Evolutionary conservation across 2,329 filamentous ascomycete genomes (phyloP), one percentile per base, ranked within the genome.

Genomic region (Fusarium tupiense): DNA sequence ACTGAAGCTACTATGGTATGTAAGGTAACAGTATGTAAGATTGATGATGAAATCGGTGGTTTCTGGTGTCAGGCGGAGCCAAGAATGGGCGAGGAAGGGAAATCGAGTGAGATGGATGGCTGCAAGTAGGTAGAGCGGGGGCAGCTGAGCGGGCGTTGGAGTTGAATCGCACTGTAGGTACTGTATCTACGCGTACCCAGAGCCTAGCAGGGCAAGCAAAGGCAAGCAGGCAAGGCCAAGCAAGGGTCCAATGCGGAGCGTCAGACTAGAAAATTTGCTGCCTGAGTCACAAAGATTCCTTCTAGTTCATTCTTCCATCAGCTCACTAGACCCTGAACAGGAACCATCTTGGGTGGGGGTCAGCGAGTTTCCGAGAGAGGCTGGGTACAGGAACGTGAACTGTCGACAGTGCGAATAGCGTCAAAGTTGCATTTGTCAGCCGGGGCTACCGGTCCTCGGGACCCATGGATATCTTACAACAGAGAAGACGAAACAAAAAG

Each of bases 271-370:
- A 71, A 71, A 49, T 65, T 81, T 80, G 80, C 76, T 82, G 81
- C 81, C 81, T 83, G 80, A 82, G 81, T 82, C 80, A 81, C 71
- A 77, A 77, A 78, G 63, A 73, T 60, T 60, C 58, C 60, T 80
- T 80, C 80, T 81, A 79, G 79, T 72, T 72, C 72, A 53, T 81
- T 78, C 76, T 74, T 64, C 60, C 33, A 67, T 64, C 53, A 56
- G 62, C 66, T 50, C 49, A 67, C 50, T 61, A 66, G 49, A 49
- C 41, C 71, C 52, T 58, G 41, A 63, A 71, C 43, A 60, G 71
- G 44, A 40, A 71, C 54, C 31, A 58, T 29, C 19, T 47, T 47
- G 44, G 20, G 68, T 71, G 71, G 72, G 71, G 66, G 68, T 60
- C 26, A 24, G 63, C 57, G 56, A 66, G 50, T 57, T 60, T 58